These are phyloP conservation scores for Hawksworthiomyces lignivorus DNA, from an alignment of 2,329 filamentous ascomycete genomes.

Conservation along the genomic window DNA sequence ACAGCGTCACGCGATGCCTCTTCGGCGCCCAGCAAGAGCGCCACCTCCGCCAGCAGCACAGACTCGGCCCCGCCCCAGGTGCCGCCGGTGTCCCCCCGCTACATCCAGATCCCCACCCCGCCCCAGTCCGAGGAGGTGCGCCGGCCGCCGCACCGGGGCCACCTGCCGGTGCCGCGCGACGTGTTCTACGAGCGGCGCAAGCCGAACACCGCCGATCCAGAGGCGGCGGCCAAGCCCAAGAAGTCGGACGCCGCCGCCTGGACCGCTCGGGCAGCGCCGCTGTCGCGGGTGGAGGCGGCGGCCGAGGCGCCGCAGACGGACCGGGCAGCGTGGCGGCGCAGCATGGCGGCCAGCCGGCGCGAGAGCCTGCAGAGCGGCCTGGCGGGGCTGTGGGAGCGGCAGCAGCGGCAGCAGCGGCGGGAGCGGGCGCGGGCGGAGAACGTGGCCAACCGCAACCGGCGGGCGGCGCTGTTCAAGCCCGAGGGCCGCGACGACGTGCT, in stretches of 20 bases:
- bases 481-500: conserved; percentile 70
- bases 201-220: conserved; percentile 12
- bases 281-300: conserved; percentile 35
- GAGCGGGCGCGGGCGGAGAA: conserved; percentile 20
- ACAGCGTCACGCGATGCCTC: background rate
- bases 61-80: conserved; percentile 25
- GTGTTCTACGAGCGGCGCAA: conserved; percentile 51
- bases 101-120: conserved; percentile 71
- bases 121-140: conserved; percentile 57
- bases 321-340: conserved; percentile 55
- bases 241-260: conserved; percentile 56
- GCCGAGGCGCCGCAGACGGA: conserved; percentile 29
- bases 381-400: conserved; percentile 59
- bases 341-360: conserved; percentile 65
- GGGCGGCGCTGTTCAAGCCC: conserved; percentile 49
- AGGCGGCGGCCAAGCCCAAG: conserved; percentile 22
- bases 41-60: conserved; percentile 16
- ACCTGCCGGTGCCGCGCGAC: conserved; percentile 73
- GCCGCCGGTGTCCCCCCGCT: conserved; percentile 80
- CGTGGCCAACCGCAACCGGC: conserved; percentile 40
- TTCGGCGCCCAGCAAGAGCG: too few species aligned
- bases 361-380: conserved; percentile 66
- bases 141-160: conserved; percentile 56
- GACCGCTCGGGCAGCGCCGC: conserved; percentile 50
- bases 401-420: conserved; percentile 35